Evolutionary conservation across 2,329 filamentous ascomycete genomes (phyloP), one percentile per base, ranked within the genome.

Genomic region (Fusarium neocosmosporiellum): DNA sequence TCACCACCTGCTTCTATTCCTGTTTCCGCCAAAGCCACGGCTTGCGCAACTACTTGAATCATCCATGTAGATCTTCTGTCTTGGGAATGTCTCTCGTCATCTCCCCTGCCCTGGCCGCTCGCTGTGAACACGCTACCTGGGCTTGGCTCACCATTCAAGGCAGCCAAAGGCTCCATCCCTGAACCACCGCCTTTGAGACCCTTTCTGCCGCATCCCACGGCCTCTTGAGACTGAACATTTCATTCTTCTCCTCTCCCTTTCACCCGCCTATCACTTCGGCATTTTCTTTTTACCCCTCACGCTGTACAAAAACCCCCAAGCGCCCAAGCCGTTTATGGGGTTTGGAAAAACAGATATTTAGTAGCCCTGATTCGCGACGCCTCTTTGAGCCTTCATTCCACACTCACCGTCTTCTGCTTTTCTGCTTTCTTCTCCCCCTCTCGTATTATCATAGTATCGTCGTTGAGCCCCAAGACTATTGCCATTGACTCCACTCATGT

Each of bases 21-120:
- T 73, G 67, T 43, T 73, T 66, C 60, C 41, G 24, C 48, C 62
- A 54, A 34, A 60, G 41, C 43, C 27, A 27, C 41, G 46, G 55
- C 41, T 59, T 63, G 57, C 61, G 68, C 61, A 65, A 59, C 57
- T 27, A 4, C 43, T 60, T 69, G 65, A 69, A 73, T 73, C 64
- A 65, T 59, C 59, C 65, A 46, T 59, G 68, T n/a, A 53, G 71
- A 73, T 73, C 69, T 61, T 60, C 24, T 65, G 59, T 66, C 69
- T 57, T 65, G 60, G 71, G 27, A 72, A 36, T 70, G 71, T 70
- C 69, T 74, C 71, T 73, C 71, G 22, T 72, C 69, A 70, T 67
- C 48, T 66, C 60, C 27, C 58, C 67, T 70, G 66, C 63, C 37
- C 57, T 57, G 20, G 31, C 39, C 65, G 60, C 22, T 60, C 60